A percentile compares a stretch with the other conserved stretches of the same genome.
Evolutionary conservation across 1,284 basidiomycete genomes (phyloP).

Genomic region (Fomitiporia mediterranea): DNA sequence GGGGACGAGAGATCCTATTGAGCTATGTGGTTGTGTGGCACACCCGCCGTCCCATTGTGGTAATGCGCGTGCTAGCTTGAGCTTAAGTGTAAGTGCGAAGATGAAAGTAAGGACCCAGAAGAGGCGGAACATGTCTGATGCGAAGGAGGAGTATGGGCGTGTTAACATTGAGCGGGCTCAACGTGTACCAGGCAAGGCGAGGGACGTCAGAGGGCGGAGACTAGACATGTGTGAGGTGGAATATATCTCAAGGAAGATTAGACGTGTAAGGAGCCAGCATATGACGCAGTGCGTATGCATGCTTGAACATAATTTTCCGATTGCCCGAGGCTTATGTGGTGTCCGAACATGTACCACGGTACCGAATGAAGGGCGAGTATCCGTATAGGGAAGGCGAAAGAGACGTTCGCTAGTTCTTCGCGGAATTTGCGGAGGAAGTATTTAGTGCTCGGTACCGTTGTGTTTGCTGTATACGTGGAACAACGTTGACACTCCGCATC

Average conservation of each 20-base stretch:
- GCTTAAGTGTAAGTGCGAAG: neutral
- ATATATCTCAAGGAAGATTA: neutral
- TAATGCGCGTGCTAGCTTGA: conserved; percentile 27
- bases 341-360: neutral
- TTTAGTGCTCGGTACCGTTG: neutral
- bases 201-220: neutral
- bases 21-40: conserved; percentile 34
- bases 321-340: neutral
- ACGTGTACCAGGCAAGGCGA: no score
- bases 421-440: neutral
- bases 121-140: neutral
- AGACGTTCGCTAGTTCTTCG: neutral
- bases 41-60: conserved; percentile 40
- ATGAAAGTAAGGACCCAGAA: neutral
- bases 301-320: neutral
- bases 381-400: neutral
- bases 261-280: neutral
- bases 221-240: no score
- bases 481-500: no score
- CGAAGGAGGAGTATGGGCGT: neutral
- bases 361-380: neutral
- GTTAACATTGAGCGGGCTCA: no score
- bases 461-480: neutral
- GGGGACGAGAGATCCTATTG: conserved; percentile 46
- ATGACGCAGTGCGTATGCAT: neutral